phyloP scores from a whole-genome alignment of 495 filamentous ascomycete species.

The Tuber microsphaerosporum region DNA sequence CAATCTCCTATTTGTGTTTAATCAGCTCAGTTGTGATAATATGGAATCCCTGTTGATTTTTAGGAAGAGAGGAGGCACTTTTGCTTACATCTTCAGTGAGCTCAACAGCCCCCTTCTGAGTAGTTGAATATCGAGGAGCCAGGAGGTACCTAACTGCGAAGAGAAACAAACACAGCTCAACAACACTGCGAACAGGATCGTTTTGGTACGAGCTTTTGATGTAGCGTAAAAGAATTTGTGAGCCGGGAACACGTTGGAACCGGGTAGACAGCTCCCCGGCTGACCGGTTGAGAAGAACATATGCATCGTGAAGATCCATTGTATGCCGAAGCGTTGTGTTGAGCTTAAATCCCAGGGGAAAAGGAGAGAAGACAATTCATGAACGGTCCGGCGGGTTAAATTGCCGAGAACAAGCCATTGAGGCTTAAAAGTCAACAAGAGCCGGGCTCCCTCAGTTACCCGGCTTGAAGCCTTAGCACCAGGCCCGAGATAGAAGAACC shows the following conservation, averaged over 20 bases:
- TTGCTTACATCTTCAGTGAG: constrained; percentile 68
- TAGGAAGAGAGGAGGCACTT: background rate
- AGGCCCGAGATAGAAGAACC: too few relatives aligned
- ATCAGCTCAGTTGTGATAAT: constrained; percentile 6
- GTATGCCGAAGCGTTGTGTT: background rate
- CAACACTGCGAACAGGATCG: constrained; percentile 84
- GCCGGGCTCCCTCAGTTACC: background rate
- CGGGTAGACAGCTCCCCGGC: constrained; percentile 58
- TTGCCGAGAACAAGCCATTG: background rate
- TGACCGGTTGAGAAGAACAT: constrained; percentile 60
- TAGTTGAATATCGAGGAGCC: constrained; percentile 80
- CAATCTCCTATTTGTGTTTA: constrained; percentile 61
- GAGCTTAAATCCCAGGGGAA: background rate
- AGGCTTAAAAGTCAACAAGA: background rate
- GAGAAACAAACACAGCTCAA: constrained; percentile 89
- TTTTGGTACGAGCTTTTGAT: constrained; percentile 95
- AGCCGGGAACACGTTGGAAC: constrained; percentile 87
- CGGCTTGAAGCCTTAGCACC: background rate
- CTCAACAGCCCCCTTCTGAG: constrained; percentile 76
- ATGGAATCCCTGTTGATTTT: background rate
- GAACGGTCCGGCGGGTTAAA: background rate
- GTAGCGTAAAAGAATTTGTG: constrained; percentile 88
- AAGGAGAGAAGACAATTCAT: background rate
- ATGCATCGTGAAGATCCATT: constrained; percentile 79
- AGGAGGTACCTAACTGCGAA: constrained; percentile 92